Conservation (phyloP, 208 protist genomes). For the Tritrichomonas foetus region DNA sequence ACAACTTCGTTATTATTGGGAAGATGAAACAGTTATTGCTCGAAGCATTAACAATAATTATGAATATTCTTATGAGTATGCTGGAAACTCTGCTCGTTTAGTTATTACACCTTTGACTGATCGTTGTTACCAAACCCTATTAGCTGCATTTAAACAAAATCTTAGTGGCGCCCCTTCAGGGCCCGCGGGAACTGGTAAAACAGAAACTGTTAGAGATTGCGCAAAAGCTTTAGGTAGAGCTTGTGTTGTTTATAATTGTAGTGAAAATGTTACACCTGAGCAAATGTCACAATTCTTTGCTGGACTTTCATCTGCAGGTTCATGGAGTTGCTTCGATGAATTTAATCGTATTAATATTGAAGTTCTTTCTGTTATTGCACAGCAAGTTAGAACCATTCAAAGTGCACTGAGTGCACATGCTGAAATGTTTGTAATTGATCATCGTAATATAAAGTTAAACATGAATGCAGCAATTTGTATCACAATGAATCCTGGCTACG, state of each 20-base stretch:
- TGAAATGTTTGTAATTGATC: conserved; percentile 56
- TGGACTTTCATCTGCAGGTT: conserved; percentile 53
- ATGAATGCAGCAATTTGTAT: conserved; percentile 67
- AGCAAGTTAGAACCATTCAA: conserved; percentile 58
- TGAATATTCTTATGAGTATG: conserved; percentile 60
- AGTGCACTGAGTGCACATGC: conserved; percentile 51
- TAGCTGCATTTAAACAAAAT: conserved; percentile 61
- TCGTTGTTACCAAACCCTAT: conserved; percentile 70
- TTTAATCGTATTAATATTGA: conserved; percentile 67
- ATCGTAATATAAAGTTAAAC: conserved; percentile 54
- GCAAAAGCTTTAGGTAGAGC: conserved; percentile 61
- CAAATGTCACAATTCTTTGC: conserved; percentile 58
- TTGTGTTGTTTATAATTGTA: conserved; percentile 94
- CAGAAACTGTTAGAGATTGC: conserved; percentile 66
- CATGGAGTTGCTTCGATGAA: conserved; percentile 68
- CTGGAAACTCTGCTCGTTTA: conserved; percentile 56
- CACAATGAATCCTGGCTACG: conserved; percentile 92
- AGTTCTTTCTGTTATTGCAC: conserved; percentile 61
- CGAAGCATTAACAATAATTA: conserved; percentile 53
- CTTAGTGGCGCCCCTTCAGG: conserved; percentile 64
- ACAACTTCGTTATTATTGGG: conserved; percentile 92
- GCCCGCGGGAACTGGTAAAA: conserved; percentile 69
- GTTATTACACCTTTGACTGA: conserved; percentile 63
- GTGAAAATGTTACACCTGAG: conserved; percentile 69
- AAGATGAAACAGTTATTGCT: conserved; percentile 49